Percentiles rank a stretch among this genome's conserved stretches.
Conservation (phyloP, 2,329 filamentous ascomycete species). For the Botrytis fragariae region DNA sequence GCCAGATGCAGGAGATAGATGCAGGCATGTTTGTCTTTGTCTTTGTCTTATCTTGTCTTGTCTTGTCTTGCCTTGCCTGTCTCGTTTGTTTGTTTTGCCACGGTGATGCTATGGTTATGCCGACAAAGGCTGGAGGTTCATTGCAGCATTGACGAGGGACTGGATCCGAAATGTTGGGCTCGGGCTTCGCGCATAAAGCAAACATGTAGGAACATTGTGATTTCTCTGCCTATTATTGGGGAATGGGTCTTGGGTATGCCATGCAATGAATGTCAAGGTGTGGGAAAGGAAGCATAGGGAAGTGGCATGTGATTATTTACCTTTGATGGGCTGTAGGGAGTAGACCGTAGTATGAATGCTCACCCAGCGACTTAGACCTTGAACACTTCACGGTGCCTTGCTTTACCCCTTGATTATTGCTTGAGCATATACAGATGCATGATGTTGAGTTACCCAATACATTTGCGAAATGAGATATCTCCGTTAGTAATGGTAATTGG, state of each 20-base stretch:
- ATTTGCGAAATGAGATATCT: conserved; percentile 11
- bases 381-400: conserved; percentile 19
- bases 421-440: background rate
- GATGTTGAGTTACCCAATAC: background rate
- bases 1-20: background rate
- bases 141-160: background rate
- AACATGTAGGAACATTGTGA: background rate
- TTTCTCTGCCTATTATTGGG: conserved; percentile 2
- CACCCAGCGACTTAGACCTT: conserved; percentile 12
- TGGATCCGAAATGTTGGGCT: conserved; percentile 3
- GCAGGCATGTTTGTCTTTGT: conserved; percentile 9
- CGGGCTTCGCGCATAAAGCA: conserved; percentile 2
- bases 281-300: background rate
- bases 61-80: background rate
- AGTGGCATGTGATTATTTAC: conserved; percentile 16
- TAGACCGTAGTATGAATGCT: conserved; percentile 2
- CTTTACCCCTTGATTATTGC: background rate
- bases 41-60: background rate
- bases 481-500: conserved; percentile 6
- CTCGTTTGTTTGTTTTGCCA: background rate
- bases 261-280: background rate
- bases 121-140: conserved; percentile 1
- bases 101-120: background rate
- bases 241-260: background rate
- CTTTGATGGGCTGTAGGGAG: background rate